These are phyloP conservation scores for Aethionema arabicum DNA, from an alignment of 345 rosid genomes.

Conservation along the genomic window DNA sequence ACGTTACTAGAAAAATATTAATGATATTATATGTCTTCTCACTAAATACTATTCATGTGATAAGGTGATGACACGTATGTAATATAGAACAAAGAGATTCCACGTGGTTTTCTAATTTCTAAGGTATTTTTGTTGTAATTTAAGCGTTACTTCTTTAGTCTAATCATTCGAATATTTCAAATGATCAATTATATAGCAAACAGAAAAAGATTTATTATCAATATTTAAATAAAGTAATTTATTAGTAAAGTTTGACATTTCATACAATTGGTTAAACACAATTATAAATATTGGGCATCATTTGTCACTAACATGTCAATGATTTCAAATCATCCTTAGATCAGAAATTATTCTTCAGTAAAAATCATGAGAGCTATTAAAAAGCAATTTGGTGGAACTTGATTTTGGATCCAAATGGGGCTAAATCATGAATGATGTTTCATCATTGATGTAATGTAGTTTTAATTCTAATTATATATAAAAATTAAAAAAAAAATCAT, in stretches of 20 bases:
- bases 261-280: not conserved
- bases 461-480: too few relatives aligned
- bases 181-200: too few relatives aligned
- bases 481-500: too few relatives aligned
- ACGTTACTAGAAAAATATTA: not conserved
- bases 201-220: not conserved
- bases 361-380: not conserved
- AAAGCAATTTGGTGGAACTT: conserved; percentile 4
- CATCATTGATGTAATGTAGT: too few relatives aligned
- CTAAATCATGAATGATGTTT: not conserved
- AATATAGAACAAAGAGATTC: conserved; percentile 6
- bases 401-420: not conserved
- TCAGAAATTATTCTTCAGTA: not conserved
- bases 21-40: too few relatives aligned
- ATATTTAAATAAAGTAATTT: not conserved
- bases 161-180: not conserved
- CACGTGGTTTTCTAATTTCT: not conserved
- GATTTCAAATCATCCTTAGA: conserved; percentile 11
- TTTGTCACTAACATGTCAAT: conserved; percentile 28
- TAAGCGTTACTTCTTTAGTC: conserved; percentile 6
- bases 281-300: not conserved
- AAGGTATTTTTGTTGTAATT: not conserved
- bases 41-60: not conserved
- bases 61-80: not conserved
- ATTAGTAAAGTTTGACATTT: conserved; percentile 2